Evolutionary conservation across 2,329 filamentous ascomycete species (phyloP).

Genomic region (Fusarium sterilihyphosum): DNA sequence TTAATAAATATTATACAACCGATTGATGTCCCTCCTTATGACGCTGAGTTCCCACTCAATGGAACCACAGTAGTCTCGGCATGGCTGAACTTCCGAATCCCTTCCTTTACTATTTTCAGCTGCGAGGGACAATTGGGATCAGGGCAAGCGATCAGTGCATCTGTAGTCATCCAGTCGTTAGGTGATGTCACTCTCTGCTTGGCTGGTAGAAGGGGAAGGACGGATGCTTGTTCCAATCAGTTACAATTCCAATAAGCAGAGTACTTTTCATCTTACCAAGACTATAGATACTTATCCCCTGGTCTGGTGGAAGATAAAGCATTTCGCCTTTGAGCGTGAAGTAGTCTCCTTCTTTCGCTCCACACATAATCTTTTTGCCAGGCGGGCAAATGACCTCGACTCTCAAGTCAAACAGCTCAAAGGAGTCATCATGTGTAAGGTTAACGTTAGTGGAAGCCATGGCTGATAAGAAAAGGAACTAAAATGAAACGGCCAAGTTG

Average conservation of each 20-base stretch:
- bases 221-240: neutral
- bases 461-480: neutral
- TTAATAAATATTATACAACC: neutral
- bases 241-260: too few species aligned
- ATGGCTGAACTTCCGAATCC: neutral
- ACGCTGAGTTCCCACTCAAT: neutral
- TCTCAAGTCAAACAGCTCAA: neutral
- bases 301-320: neutral
- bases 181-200: neutral
- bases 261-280: neutral
- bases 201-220: neutral
- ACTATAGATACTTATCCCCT: neutral
- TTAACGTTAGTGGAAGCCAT: neutral
- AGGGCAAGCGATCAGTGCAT: neutral
- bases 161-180: neutral
- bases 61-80: neutral
- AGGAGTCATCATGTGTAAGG: neutral
- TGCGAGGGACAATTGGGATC: neutral
- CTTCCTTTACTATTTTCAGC: neutral
- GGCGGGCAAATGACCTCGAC: neutral
- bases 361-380: neutral
- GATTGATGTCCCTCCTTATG: fast-evolving
- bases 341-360: neutral
- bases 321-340: neutral
- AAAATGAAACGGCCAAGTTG: fast-evolving